A percentile compares a stretch with the other conserved stretches of the same genome.
Evolutionary conservation across 352 stramenopile genomes (phyloP).

Genomic region (Phytophthora pisi): DNA sequence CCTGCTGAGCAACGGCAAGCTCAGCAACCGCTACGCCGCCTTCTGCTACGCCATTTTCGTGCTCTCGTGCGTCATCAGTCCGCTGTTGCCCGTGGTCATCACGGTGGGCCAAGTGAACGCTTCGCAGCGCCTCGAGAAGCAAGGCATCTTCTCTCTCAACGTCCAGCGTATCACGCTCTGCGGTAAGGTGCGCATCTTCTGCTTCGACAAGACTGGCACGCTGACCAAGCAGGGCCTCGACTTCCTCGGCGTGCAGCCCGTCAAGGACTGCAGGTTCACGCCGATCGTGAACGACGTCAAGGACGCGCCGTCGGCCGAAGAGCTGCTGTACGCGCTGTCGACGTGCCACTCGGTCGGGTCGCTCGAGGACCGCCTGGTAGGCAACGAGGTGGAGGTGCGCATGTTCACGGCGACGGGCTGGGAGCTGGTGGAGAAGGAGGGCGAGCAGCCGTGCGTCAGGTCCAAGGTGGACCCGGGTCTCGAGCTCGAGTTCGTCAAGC

Average conservation of each 20-base stretch:
- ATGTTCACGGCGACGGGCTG: constrained; percentile 73
- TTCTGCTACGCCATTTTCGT: constrained; percentile 59
- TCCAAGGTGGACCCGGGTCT: constrained; percentile 19
- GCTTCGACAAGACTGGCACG: constrained; percentile 89
- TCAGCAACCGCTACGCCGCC: constrained; percentile 49
- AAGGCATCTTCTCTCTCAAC: constrained; percentile 67
- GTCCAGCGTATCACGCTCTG: constrained; percentile 67
- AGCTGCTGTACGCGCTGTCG: constrained; percentile 45
- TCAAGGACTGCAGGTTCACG: constrained; percentile 17
- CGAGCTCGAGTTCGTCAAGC: constrained; percentile 63
- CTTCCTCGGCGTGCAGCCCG: constrained; percentile 48
- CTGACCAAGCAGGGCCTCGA: constrained; percentile 80
- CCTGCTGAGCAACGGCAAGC: constrained; percentile 42
- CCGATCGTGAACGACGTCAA: constrained; percentile 21
- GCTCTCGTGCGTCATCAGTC: constrained; percentile 55
- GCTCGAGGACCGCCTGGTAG: constrained; percentile 53
- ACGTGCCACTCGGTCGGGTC: constrained; percentile 65
- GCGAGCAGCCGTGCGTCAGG: constrained; percentile 24
- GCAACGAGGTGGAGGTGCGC: constrained; percentile 75
- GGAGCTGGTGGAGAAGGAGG: constrained; percentile 41
- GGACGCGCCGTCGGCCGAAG: constrained; percentile 10
- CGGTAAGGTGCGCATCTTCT: constrained; percentile 73
- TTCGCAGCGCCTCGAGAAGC: constrained; percentile 50
- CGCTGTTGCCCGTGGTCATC: constrained; percentile 75
- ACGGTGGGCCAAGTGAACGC: constrained; percentile 71